phyloP scores from a whole-genome alignment of 805 yeast species.

The Metschnikowia amazonensis region DNA sequence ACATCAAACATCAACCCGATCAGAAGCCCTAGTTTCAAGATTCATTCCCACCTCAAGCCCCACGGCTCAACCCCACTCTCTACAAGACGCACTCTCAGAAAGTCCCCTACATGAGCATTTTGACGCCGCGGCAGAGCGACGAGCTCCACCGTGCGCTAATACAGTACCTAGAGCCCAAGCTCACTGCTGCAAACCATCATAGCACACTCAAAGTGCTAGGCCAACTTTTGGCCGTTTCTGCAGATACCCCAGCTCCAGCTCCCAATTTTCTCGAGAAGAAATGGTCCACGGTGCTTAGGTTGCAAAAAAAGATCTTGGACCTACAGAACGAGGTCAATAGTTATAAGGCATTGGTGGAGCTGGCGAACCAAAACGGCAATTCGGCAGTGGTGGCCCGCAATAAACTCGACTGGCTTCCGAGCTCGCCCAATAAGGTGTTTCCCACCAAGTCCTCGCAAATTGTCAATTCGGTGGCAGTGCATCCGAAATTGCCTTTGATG shows the following conservation, averaged over 20 bases:
- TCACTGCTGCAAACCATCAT: slow-evolving; percentile 9
- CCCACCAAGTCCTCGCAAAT: slow-evolving; percentile 53
- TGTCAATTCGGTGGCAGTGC: slow-evolving; percentile 62
- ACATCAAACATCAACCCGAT: slow-evolving; percentile 4
- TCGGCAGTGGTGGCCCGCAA: slow-evolving; percentile 15
- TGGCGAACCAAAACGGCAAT: slow-evolving; percentile 17
- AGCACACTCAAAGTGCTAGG: slow-evolving; percentile 5
- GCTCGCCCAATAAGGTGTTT: slow-evolving; percentile 39
- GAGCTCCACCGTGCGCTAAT: slow-evolving; percentile 48
- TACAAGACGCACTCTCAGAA: no score
- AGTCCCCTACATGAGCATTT: slow-evolving; percentile 16
- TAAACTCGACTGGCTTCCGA: slow-evolving; percentile 63
- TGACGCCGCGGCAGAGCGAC: slow-evolving; percentile 40
- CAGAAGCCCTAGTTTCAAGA: neutral
- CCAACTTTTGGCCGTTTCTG: slow-evolving; percentile 12
- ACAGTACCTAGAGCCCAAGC: slow-evolving; percentile 44
- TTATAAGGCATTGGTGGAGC: slow-evolving; percentile 44
- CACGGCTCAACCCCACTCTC: no score
- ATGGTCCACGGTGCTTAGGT: slow-evolving; percentile 80
- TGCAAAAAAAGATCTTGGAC: slow-evolving; percentile 70
- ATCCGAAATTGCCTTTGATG: slow-evolving; percentile 66
- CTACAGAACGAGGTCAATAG: slow-evolving; percentile 57
- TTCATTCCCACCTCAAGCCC: neutral
- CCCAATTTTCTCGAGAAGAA: slow-evolving; percentile 61
- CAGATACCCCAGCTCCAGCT: slow-evolving; percentile 25